Conservation (phyloP, 2,329 filamentous ascomycete genomes). For the Colletotrichum sojae region DNA sequence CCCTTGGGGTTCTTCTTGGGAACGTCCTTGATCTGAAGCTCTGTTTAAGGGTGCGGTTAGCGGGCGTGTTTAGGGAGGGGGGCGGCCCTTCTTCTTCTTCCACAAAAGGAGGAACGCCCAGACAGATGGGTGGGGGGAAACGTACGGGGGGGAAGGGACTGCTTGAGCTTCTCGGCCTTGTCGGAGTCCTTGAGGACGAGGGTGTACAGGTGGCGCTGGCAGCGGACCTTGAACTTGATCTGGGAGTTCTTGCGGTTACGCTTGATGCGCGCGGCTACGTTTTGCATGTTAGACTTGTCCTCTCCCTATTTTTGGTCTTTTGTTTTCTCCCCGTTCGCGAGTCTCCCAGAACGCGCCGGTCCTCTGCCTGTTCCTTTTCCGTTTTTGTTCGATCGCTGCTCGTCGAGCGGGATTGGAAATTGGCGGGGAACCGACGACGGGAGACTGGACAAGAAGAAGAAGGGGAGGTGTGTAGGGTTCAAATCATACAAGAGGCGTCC, state of each 20-base stretch:
- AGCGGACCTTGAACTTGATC: slow-evolving; percentile 99
- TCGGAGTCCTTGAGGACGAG: slow-evolving; percentile 98
- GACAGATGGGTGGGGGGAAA: not conserved
- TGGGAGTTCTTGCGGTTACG: slow-evolving; percentile 91
- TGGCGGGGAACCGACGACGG: no score
- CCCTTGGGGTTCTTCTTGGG: slow-evolving; percentile 67
- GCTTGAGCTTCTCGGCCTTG: slow-evolving; percentile 99
- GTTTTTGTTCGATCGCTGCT: not conserved
- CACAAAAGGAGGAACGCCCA: not conserved
- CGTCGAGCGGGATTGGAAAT: not conserved
- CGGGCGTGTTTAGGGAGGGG: not conserved
- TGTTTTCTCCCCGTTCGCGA: slow-evolving; percentile 13
- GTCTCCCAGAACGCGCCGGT: not conserved
- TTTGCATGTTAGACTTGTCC: slow-evolving; percentile 48
- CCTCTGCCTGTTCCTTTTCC: not conserved
- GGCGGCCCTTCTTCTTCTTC: not conserved
- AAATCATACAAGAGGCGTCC: slow-evolving; percentile 93
- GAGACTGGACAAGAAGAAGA: not conserved
- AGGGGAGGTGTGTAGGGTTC: not conserved
- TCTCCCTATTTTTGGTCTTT: not conserved
- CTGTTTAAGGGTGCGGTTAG: slow-evolving; percentile 50
- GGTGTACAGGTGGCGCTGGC: slow-evolving; percentile 96
- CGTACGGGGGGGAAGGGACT: slow-evolving; percentile 97
- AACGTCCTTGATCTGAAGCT: slow-evolving; percentile 67
- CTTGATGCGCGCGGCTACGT: slow-evolving; percentile 89